A percentile compares a stretch with the other conserved stretches of the same genome.
phyloP scores from a whole-genome alignment of 2,329 filamentous ascomycete genomes.

The Xylariaceae sp. region DNA sequence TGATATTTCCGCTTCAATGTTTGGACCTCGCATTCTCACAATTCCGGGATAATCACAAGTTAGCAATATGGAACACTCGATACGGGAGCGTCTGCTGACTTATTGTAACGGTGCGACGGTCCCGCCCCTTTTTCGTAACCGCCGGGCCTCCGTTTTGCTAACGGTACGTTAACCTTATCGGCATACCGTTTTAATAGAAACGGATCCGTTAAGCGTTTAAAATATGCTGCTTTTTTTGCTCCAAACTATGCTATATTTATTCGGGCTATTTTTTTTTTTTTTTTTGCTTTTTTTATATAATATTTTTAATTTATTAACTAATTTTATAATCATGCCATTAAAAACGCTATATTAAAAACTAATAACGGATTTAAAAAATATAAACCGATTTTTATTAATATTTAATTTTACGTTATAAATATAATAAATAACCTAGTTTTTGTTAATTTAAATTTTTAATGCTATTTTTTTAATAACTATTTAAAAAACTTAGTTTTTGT shows the following conservation, averaged over 20 bases:
- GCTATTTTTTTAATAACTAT: neutral
- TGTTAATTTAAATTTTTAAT: neutral
- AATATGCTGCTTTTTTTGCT: neutral
- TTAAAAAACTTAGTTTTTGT: neutral
- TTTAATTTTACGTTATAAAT: neutral
- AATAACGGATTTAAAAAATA: neutral
- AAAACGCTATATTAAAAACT: neutral
- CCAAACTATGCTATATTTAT: neutral
- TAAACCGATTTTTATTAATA: neutral
- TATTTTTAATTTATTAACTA: neutral
- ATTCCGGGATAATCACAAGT: no score
- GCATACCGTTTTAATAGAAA: neutral
- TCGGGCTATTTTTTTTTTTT: neutral
- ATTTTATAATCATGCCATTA: neutral
- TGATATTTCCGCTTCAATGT: no score
- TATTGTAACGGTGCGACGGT: no score
- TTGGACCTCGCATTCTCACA: no score
- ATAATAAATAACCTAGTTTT: neutral
- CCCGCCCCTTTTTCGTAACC: no score
- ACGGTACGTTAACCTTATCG: neutral
- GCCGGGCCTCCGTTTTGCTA: no score
- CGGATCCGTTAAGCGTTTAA: neutral
- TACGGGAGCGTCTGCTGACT: no score
- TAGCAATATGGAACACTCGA: constrained; percentile 1
- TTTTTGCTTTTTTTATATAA: neutral